Evolutionary conservation across 331 rosid genomes (phyloP), one percentile per base, ranked within the genome.

Genomic region (Erythrophleum ivorense): DNA sequence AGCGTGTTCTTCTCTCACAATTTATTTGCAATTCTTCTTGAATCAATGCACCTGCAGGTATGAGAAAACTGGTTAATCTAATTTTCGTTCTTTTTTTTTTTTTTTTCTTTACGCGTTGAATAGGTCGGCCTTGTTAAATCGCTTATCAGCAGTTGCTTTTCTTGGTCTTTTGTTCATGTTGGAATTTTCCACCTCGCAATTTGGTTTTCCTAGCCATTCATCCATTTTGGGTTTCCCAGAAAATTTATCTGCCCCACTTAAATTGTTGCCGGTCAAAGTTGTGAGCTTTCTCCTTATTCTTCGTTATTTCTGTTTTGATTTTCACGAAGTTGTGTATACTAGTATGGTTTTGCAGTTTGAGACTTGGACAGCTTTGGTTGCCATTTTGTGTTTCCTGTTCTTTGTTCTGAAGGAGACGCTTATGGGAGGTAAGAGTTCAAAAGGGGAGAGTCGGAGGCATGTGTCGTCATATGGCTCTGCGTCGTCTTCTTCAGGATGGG

Each of bases 361-460:
- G 74, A 70, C 50, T 73, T 79, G 84, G 87, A 78, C 82, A 65
- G 75, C 49, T 83, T 81, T 78, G 80, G 33, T 88, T 81, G 83
- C 83, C 15, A 41, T 81, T 79, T 46, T 88, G 84, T 71, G 83
- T 76, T 38, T 85, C 24, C 2, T 85, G 69, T 66, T 68, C 0
- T 83, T 78, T 78, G 3, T 77, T 79, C 62, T 79, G 83, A 83
- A 83, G 71, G 86, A 84, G 43, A 77, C 49, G 45, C 2, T 80
- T 36, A 92, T 92, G 97, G 95, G 95, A 73, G 87, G 86, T 24
- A 88, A 70, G 82, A 71, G 58, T 34, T 92, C 97, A 33, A 90
- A 76, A 84, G 85, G 34, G 53, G 83, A 82, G 76, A 72, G 78
- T 9, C 46, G 79, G 76, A 89, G 89, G 38, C 83, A 74, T 43